phyloP scores from a whole-genome alignment of 805 yeast species.

The Sporopachydermia lactativora region DNA sequence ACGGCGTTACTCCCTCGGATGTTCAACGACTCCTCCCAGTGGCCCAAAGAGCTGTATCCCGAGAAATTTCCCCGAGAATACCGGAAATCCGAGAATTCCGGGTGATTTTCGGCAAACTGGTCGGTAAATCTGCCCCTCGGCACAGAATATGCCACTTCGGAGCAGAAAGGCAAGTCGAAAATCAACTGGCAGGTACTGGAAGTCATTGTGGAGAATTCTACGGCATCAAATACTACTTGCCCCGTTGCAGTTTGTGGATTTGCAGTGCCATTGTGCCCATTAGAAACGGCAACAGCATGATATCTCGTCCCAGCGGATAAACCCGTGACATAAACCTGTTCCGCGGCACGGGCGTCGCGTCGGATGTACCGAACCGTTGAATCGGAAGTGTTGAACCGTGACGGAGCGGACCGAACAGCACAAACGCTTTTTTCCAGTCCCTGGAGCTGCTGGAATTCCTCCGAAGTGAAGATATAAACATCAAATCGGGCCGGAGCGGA shows the following conservation, averaged over 20 bases:
- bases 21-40: background rate
- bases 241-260: conserved; percentile 28
- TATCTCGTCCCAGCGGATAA: conserved; percentile 50
- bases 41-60: background rate
- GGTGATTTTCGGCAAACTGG: background rate
- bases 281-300: conserved; percentile 39
- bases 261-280: background rate
- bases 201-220: conserved; percentile 39
- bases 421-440: conserved; percentile 48
- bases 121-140: conserved; percentile 29
- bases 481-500: conserved; percentile 10
- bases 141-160: conserved; percentile 74
- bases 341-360: conserved; percentile 12
- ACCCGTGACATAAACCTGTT: conserved; percentile 39
- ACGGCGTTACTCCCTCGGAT: conserved; percentile 20
- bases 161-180: conserved; percentile 64
- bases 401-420: conserved; percentile 48
- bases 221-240: conserved; percentile 46
- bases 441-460: conserved; percentile 17
- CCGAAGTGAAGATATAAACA: conserved; percentile 30
- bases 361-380: conserved; percentile 14
- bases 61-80: background rate
- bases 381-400: conserved; percentile 18
- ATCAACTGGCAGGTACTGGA: conserved; percentile 55
- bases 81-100: conserved; percentile 2